phyloP scores from a whole-genome alignment of 345 rosid genomes.

The Salix viminalis region DNA sequence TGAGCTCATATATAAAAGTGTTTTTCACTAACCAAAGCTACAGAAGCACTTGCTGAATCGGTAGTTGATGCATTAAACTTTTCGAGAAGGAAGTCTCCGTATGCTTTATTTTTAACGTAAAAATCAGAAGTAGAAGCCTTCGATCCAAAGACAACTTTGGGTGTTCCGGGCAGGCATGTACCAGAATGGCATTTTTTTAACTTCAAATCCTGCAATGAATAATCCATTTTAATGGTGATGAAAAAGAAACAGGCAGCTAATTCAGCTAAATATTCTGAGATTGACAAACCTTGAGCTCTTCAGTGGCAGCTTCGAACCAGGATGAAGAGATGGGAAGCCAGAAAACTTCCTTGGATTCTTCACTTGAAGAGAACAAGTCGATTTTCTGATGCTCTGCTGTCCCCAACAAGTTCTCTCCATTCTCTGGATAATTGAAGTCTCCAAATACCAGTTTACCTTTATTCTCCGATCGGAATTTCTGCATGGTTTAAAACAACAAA shows the following conservation, averaged over 20 bases:
- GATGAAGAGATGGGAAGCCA: not conserved
- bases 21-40: not conserved
- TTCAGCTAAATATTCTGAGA: no score
- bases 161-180: not conserved
- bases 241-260: no score
- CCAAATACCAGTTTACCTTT: conserved; percentile 3
- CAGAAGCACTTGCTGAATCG: not conserved
- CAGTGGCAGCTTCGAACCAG: not conserved
- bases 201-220: not conserved
- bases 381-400: not conserved
- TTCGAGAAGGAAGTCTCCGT: not conserved
- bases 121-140: not conserved
- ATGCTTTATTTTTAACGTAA: not conserved
- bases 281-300: not conserved
- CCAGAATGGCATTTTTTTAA: not conserved
- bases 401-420: conserved; percentile 5
- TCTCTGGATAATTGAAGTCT: conserved; percentile 2
- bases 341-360: not conserved
- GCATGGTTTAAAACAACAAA: not conserved
- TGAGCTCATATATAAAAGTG: no score
- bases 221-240: no score
- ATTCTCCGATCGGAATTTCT: not conserved
- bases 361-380: not conserved
- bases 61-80: not conserved
- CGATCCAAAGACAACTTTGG: not conserved